A percentile compares a stretch with the other conserved stretches of the same genome.
These are phyloP conservation scores for Dactylonectria macrodidyma DNA, from an alignment of 2,329 filamentous ascomycete genomes.

Conservation along the genomic window DNA sequence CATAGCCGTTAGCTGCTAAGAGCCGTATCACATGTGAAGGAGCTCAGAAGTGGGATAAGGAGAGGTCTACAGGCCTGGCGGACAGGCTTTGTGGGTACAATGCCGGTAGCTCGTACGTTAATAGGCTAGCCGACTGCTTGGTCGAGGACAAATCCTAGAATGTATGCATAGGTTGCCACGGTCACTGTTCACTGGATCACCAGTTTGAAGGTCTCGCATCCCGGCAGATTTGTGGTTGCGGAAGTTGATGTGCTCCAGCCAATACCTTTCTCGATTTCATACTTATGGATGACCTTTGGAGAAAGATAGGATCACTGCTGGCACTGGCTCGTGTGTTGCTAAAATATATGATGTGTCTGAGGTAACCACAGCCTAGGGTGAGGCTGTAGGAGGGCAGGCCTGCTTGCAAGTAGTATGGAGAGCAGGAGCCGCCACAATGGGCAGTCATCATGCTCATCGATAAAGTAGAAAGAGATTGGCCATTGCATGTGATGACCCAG, in stretches of 20 bases:
- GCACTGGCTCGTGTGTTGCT: no score
- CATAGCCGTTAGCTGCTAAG: no score
- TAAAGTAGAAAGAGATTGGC: no score
- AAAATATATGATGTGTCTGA: no score
- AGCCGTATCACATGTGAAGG: no score
- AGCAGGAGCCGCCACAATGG: no score
- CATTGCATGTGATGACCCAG: no score
- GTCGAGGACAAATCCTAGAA: constrained; percentile 59
- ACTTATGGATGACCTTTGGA: constrained; percentile 63
- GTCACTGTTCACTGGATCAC: constrained; percentile 73
- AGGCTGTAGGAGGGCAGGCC: no score
- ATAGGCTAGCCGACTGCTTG: constrained; percentile 59
- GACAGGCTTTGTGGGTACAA: constrained; percentile 58
- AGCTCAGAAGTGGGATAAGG: no score
- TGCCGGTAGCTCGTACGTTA: constrained; percentile 52
- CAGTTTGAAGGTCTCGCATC: constrained; percentile 64
- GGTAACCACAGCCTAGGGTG: no score
- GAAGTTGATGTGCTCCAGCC: constrained; percentile 72
- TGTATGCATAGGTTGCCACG: constrained; percentile 72
- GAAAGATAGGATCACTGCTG: constrained; percentile 49
- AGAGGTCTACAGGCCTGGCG: constrained; percentile 60
- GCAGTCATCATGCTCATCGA: no score
- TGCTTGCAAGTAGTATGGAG: no score
- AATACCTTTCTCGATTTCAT: constrained; percentile 60
- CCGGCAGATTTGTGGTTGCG: constrained; percentile 68